Evolutionary conservation across 768 basidiomycete species (phyloP).

Genomic region (Boletus reticulatus): DNA sequence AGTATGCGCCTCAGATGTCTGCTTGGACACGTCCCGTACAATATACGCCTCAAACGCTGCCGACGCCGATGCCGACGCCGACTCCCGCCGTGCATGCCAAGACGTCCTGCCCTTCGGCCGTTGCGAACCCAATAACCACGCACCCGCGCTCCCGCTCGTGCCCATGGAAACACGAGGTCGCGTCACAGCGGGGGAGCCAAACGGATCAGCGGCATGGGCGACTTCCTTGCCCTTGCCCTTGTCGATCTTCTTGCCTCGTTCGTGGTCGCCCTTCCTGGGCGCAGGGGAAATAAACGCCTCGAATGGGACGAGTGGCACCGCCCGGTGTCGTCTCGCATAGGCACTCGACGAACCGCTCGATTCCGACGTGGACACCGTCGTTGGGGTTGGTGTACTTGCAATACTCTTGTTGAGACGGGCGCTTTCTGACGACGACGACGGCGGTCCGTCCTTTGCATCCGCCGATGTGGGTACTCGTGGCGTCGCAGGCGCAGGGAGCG

Average conservation of each 20-base stretch:
- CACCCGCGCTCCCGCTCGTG: neutral
- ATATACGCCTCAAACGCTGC: conserved; percentile 19
- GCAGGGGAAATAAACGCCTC: conserved; percentile 24
- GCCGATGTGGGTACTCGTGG: neutral
- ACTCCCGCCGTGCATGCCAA: conserved; percentile 7
- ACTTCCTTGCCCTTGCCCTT: neutral
- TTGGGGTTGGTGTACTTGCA: neutral
- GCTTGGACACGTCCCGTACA: conserved; percentile 6
- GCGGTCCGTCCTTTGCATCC: neutral
- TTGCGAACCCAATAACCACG: neutral
- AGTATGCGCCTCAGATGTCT: too few relatives aligned
- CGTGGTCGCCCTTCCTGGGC: neutral
- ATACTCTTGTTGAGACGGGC: neutral
- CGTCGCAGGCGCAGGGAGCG: neutral
- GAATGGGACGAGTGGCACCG: conserved; percentile 6
- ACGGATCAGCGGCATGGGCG: neutral
- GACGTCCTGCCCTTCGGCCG: neutral
- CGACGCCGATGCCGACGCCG: conserved; percentile 1
- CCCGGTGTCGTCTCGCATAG: neutral
- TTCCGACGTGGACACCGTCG: neutral
- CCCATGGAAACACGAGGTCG: neutral
- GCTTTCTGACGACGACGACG: neutral
- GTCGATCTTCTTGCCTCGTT: neutral
- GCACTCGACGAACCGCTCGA: neutral
- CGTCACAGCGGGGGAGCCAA: neutral